Evolutionary conservation across 345 rosid species (phyloP).

Genomic region (Turritis glabra): DNA sequence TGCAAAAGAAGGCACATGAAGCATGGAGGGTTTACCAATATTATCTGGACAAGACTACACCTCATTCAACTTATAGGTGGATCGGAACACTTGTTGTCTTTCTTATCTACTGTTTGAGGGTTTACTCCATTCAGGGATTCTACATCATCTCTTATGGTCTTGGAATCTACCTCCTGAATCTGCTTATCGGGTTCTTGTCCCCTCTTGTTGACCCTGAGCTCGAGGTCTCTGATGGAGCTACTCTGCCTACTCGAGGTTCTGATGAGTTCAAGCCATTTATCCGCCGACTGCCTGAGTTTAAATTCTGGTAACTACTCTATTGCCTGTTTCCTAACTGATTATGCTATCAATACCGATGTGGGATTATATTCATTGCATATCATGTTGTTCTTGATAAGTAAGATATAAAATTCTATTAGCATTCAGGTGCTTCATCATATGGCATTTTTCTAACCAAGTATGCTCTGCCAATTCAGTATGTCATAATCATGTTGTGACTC

Average conservation of each 20-base stretch:
- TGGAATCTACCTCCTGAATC: slow-evolving; percentile 85
- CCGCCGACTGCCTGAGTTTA: slow-evolving; percentile 94
- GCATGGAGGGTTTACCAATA: slow-evolving; percentile 81
- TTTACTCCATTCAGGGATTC: slow-evolving; percentile 78
- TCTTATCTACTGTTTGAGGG: slow-evolving; percentile 63
- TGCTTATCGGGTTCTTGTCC: slow-evolving; percentile 90
- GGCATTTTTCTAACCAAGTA: not conserved
- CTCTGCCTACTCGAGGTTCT: slow-evolving; percentile 88
- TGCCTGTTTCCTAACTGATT: not conserved
- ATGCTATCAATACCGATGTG: not conserved
- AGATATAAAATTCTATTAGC: not conserved
- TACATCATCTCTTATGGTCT: slow-evolving; percentile 88
- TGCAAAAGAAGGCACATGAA: slow-evolving; percentile 63
- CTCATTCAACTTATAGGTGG: slow-evolving; percentile 81
- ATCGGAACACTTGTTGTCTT: slow-evolving; percentile 62
- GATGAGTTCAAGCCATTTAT: slow-evolving; percentile 97
- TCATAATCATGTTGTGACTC: not conserved
- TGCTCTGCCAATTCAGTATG: not conserved
- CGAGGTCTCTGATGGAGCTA: slow-evolving; percentile 60
- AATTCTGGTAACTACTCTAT: slow-evolving; percentile 59
- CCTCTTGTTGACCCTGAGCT: slow-evolving; percentile 92
- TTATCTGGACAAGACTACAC: slow-evolving; percentile 86
- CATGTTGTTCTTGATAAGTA: not conserved
- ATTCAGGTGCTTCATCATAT: not conserved
- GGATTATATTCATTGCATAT: not conserved